phyloP scores from a whole-genome alignment of 768 basidiomycete genomes.

The Mycena capillaripes region DNA sequence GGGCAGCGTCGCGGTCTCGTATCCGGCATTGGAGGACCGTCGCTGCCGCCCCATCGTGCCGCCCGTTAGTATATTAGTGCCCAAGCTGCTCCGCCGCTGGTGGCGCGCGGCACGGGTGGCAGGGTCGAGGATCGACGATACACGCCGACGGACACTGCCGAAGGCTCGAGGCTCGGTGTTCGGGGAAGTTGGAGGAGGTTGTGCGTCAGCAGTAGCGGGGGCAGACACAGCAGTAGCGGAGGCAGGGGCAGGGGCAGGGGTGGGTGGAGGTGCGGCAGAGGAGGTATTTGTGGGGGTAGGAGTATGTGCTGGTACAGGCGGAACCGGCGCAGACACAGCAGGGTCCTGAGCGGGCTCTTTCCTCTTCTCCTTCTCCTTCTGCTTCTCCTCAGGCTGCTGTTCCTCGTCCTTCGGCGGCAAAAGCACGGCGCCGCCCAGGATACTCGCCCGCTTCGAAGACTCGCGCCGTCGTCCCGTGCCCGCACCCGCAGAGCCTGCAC shows the following conservation, averaged over 20 bases:
- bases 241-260: not conserved
- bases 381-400: constrained; percentile 43
- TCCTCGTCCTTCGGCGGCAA: constrained; percentile 51
- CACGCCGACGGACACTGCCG: constrained; percentile 75
- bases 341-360: constrained; percentile 33
- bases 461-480: constrained; percentile 45
- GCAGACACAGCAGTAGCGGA: not conserved
- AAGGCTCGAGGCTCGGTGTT: constrained; percentile 72
- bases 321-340: not conserved
- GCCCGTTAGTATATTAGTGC: constrained; percentile 66
- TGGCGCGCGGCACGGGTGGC: constrained; percentile 73
- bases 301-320: not conserved
- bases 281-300: not conserved
- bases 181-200: constrained; percentile 34
- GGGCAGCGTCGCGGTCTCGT: constrained; percentile 53
- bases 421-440: constrained; percentile 55
- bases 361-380: constrained; percentile 43
- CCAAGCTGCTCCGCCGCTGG: constrained; percentile 83
- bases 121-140: constrained; percentile 84
- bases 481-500: constrained; percentile 42
- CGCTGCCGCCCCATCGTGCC: constrained; percentile 79
- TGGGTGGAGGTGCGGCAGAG: not conserved
- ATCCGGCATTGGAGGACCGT: constrained; percentile 76
- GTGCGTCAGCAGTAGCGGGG: not conserved
- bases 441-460: constrained; percentile 58